A percentile compares a stretch with the other conserved stretches of the same genome.
Conservation (phyloP, 2,329 filamentous ascomycete species). For the Helotiales sp. region DNA sequence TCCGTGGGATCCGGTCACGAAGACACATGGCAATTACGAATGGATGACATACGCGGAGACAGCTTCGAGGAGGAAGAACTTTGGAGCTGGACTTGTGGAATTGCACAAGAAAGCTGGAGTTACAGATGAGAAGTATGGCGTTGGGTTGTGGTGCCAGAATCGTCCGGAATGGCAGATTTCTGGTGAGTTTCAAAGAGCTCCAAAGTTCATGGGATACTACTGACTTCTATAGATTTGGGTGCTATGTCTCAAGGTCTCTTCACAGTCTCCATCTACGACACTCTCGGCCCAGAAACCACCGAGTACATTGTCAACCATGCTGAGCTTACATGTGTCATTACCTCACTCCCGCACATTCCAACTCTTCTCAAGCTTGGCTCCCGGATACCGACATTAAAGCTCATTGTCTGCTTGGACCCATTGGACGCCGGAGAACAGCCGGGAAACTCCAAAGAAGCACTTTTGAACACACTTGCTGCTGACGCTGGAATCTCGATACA, state of each 20-base stretch:
- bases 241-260: slow-evolving; percentile 85
- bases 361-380: slow-evolving; percentile 76
- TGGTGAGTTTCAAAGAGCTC: slow-evolving; percentile 44
- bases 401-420: slow-evolving; percentile 85
- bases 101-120: slow-evolving; percentile 74
- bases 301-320: slow-evolving; percentile 97
- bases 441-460: slow-evolving; percentile 74
- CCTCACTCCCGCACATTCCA: slow-evolving; percentile 79
- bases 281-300: slow-evolving; percentile 83
- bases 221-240: slow-evolving; percentile 66
- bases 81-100: slow-evolving; percentile 83
- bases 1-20: slow-evolving; percentile 72
- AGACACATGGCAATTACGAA: slow-evolving; percentile 72
- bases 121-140: slow-evolving; percentile 64
- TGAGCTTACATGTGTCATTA: slow-evolving; percentile 70
- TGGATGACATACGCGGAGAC: slow-evolving; percentile 84
- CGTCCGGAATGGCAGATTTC: slow-evolving; percentile 86
- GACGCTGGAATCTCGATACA: slow-evolving; percentile 77
- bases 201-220: not conserved
- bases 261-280: slow-evolving; percentile 94
- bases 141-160: slow-evolving; percentile 87
- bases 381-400: slow-evolving; percentile 76
- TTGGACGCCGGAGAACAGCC: slow-evolving; percentile 76
- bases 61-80: slow-evolving; percentile 75
- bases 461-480: slow-evolving; percentile 74